A percentile compares a stretch with the other conserved stretches of the same genome.
Conservation (phyloP, 2,329 filamentous ascomycete genomes). For the Mycogone perniciosa region DNA sequence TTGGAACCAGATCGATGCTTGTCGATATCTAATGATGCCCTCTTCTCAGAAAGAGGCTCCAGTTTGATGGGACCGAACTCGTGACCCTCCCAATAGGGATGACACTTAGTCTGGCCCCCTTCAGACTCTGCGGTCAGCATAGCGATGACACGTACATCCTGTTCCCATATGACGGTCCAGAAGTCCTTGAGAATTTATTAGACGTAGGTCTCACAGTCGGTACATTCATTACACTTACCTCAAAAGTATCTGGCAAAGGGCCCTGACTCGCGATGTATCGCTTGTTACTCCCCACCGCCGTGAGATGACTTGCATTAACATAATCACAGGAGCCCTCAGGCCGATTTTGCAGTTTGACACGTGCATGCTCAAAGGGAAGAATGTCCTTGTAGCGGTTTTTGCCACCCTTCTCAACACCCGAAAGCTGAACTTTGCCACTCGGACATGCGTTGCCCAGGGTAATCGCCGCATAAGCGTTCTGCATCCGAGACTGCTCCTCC, state of each 20-base stretch:
- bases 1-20: constrained; percentile 39
- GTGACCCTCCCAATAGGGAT: constrained; percentile 81
- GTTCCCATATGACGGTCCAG: constrained; percentile 96
- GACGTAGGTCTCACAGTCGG: no score
- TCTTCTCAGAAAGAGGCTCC: constrained; percentile 73
- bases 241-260: constrained; percentile 84
- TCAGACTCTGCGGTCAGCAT: constrained; percentile 95
- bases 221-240: constrained; percentile 46
- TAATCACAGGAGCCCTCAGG: constrained; percentile 74
- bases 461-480: constrained; percentile 57
- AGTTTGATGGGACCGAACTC: constrained; percentile 74
- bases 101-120: constrained; percentile 88
- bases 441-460: constrained; percentile 30
- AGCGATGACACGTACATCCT: constrained; percentile 89
- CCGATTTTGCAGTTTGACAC: constrained; percentile 71
- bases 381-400: constrained; percentile 99
- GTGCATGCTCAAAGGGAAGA: constrained; percentile 87
- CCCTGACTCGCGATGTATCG: constrained; percentile 94
- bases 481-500: constrained; percentile 87
- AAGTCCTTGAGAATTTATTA: constrained; percentile 61
- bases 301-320: constrained; percentile 86
- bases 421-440: constrained; percentile 58
- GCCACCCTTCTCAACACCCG: constrained; percentile 85
- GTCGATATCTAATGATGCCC: constrained; percentile 68
- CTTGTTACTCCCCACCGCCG: constrained; percentile 76